A percentile compares a stretch with the other conserved stretches of the same genome.
phyloP scores from a whole-genome alignment of 192 early-diverging fungal genomes.

The Backusella australiensis region DNA sequence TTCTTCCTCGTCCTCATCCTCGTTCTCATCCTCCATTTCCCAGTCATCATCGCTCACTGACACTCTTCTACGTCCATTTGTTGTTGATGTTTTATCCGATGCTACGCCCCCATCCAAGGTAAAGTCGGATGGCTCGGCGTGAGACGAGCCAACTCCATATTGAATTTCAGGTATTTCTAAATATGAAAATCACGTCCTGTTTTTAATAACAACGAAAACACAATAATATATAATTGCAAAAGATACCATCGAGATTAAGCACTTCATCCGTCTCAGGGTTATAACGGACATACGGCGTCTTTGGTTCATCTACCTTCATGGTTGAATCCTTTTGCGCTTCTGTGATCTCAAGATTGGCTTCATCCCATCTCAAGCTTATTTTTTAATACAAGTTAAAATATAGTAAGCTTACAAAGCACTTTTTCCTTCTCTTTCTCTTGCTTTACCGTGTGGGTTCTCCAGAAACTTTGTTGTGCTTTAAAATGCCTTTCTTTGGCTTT shows the following conservation, averaged over 20 bases:
- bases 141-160: neutral
- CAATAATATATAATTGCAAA: neutral
- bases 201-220: neutral
- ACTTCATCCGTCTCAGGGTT: conserved; percentile 76
- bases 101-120: conserved; percentile 31
- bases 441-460: conserved; percentile 16
- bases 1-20: conserved; percentile 47
- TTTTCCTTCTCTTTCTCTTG: neutral
- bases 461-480: conserved; percentile 18
- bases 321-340: conserved; percentile 88
- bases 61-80: conserved; percentile 23
- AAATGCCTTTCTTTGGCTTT: conserved; percentile 35
- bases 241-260: conserved; percentile 34
- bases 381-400: neutral
- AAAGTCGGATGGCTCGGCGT: conserved; percentile 28
- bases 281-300: conserved; percentile 94
- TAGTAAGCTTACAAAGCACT: neutral
- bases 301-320: conserved; percentile 97
- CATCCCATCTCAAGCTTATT: conserved; percentile 86
- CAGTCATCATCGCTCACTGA: conserved; percentile 51
- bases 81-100: conserved; percentile 25
- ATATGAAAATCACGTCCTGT: neutral
- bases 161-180: conserved; percentile 19
- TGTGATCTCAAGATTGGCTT: conserved; percentile 86
- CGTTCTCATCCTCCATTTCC: conserved; percentile 56